These are phyloP conservation scores for Gyrodon lividus DNA, from an alignment of 768 basidiomycete genomes.

Conservation along the genomic window DNA sequence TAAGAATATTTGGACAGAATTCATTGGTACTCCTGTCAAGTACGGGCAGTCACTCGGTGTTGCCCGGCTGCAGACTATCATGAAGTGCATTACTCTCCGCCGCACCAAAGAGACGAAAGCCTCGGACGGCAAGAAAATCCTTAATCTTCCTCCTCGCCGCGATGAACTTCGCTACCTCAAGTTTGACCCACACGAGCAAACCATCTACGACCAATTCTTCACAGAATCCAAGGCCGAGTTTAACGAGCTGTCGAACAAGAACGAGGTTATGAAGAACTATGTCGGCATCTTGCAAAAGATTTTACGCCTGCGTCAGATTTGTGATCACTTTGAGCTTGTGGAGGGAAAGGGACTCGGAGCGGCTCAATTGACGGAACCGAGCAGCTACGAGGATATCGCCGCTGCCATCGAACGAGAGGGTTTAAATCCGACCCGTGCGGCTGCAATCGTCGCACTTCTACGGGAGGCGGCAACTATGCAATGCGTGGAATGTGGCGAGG, in stretches of 20 bases:
- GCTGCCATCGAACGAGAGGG: slow-evolving; percentile 77
- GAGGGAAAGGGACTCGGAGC: slow-evolving; percentile 61
- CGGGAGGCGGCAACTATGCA: slow-evolving; percentile 86
- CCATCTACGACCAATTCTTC: slow-evolving; percentile 87
- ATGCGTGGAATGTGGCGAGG: slow-evolving; percentile 83
- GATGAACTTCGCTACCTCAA: slow-evolving; percentile 85
- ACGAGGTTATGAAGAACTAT: slow-evolving; percentile 97
- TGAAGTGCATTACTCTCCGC: slow-evolving; percentile 94
- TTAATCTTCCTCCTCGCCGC: slow-evolving; percentile 85
- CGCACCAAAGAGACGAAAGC: slow-evolving; percentile 91
- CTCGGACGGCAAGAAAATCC: slow-evolving; percentile 78
- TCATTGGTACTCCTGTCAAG: slow-evolving; percentile 90
- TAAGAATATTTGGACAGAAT: slow-evolving; percentile 90
- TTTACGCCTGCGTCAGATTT: slow-evolving; percentile 93
- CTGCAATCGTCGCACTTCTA: slow-evolving; percentile 80
- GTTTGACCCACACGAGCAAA: slow-evolving; percentile 79
- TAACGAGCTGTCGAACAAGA: slow-evolving; percentile 78
- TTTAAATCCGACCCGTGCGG: slow-evolving; percentile 69
- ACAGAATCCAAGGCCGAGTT: slow-evolving; percentile 91
- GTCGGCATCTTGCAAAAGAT: slow-evolving; percentile 97
- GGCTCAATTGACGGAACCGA: slow-evolving; percentile 44
- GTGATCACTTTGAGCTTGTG: slow-evolving; percentile 92
- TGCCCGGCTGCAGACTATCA: slow-evolving; percentile 92
- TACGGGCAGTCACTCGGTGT: slow-evolving; percentile 87
- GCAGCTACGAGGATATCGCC: slow-evolving; percentile 74